Evolutionary conservation across 2,329 filamentous ascomycete species (phyloP), one percentile per base, ranked within the genome.

Genomic region (Arthrinium phaeospermum): DNA sequence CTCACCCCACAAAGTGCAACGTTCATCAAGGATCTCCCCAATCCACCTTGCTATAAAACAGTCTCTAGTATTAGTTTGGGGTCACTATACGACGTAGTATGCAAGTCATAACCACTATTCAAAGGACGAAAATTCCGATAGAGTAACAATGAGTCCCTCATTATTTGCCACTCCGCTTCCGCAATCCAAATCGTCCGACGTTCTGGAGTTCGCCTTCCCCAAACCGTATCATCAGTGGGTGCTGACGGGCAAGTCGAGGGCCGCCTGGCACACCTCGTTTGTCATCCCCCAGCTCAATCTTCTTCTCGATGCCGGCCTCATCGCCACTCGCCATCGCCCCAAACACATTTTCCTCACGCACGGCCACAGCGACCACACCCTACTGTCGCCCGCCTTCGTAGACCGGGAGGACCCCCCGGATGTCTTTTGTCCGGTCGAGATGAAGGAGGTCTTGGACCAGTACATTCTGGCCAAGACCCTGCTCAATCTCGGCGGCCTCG

Each of bases 191-290:
- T 81, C 82, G 12, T 87, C 85, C 30, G 80, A 83, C n/a, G 77
- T 86, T 27, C 80, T 87, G 0, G 83, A 86, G 72, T 86, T 84
- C 84, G 79, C 78, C 14, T 84, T 87, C 72, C 85, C 85, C 8
- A 82, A 81, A 45, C 85, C 85, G 0, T 80, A 83, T 73, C 78
- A 80, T 69, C 81, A 85, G 68, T 81, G 81, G 71, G 79, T 84
- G 4, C 80, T 87, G 13, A 86, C 85, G 1, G 86, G 86, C 70
- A 82, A 82, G 37, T 87, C 85, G 10, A 83, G 85, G 19, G 86
- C 86, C 8, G 85, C 85, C 19, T 87, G 85, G 86, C 85, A 87
- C 77, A 87, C 86, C 2, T 86, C 85, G 6, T 87, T 87, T 72
- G 79, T 87, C 67, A 82, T 87, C 69, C 85, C 86, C 1, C 83